These are phyloP conservation scores for Talaromyces sp. DNA, from an alignment of 2,329 filamentous ascomycete species.

Conservation along the genomic window DNA sequence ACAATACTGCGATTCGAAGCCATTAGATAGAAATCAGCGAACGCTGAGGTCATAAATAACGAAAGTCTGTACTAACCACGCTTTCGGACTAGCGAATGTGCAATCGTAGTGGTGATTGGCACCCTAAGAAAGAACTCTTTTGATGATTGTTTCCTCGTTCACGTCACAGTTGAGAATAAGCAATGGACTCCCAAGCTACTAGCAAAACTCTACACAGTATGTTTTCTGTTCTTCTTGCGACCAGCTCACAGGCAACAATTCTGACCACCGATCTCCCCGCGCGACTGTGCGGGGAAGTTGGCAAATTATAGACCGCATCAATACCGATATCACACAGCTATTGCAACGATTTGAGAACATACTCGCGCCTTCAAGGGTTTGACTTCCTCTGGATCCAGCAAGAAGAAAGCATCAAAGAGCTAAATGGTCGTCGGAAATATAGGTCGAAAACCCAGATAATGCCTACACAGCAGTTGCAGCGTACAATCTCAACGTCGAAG, in stretches of 20 bases:
- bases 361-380: slow-evolving; percentile 51
- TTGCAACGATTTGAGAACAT: slow-evolving; percentile 56
- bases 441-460: slow-evolving; percentile 52
- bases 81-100: not conserved
- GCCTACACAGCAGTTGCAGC: slow-evolving; percentile 56
- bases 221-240: not conserved
- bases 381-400: not conserved
- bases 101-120: not conserved
- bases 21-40: too few relatives aligned
- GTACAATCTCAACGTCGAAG: slow-evolving; percentile 58
- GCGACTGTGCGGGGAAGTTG: slow-evolving; percentile 8
- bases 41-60: too few relatives aligned
- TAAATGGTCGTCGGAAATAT: not conserved
- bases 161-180: not conserved
- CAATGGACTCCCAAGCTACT: slow-evolving; percentile 34
- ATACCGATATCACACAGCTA: slow-evolving; percentile 44
- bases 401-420: not conserved
- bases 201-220: slow-evolving; percentile 30
- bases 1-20: not conserved
- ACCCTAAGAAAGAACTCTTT: too few relatives aligned
- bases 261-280: not conserved
- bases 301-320: slow-evolving; percentile 40
- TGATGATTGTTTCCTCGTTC: not conserved
- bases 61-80: not conserved
- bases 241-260: not conserved